A percentile compares a stretch with the other conserved stretches of the same genome.
These are phyloP conservation scores for Amanita jacksonii DNA, from an alignment of 768 basidiomycete genomes.

Conservation along the genomic window DNA sequence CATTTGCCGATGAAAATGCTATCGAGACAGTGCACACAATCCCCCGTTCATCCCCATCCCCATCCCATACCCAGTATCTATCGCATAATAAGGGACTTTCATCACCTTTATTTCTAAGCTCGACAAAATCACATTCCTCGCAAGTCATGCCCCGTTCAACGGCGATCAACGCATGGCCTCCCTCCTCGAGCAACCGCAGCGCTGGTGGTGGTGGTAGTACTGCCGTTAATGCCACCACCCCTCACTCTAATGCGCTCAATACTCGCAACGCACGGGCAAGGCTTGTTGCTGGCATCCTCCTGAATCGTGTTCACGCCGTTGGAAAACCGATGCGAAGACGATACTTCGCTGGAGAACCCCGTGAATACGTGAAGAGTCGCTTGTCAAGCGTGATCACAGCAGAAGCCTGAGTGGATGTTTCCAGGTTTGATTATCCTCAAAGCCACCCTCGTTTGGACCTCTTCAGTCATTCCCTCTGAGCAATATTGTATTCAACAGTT, in stretches of 20 bases:
- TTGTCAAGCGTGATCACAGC: constrained; percentile 41
- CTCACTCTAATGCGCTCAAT: neutral
- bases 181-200: neutral
- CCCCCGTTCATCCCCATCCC: neutral
- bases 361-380: constrained; percentile 42
- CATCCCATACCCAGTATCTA: neutral
- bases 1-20: constrained; percentile 23
- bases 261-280: constrained; percentile 30
- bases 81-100: neutral
- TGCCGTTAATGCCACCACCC: neutral
- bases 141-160: constrained; percentile 7
- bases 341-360: constrained; percentile 20
- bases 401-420: constrained; percentile 21
- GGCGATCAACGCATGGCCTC: constrained; percentile 9
- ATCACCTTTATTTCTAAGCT: constrained; percentile 7
- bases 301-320: constrained; percentile 41
- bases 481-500: constrained; percentile 6
- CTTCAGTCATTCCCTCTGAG: neutral
- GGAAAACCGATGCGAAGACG: constrained; percentile 45
- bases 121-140: too few relatives aligned
- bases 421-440: neutral
- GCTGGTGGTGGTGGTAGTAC: neutral
- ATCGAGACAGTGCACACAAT: constrained; percentile 1
- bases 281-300: constrained; percentile 49
- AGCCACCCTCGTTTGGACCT: neutral